Conservation (phyloP, 768 basidiomycete species). For the Termitomyces eurrhizus region DNA sequence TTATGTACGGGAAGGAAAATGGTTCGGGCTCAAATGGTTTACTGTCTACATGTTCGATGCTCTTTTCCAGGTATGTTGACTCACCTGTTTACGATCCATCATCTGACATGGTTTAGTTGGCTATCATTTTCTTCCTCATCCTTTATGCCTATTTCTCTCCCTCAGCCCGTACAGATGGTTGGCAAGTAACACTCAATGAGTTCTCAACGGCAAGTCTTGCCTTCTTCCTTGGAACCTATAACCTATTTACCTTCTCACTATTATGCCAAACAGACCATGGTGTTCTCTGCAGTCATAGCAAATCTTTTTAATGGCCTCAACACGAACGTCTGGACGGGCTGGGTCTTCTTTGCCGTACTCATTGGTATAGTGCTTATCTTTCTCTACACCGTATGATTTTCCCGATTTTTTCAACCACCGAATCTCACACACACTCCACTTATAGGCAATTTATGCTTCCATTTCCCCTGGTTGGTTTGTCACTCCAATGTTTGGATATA, state of each 20-base stretch:
- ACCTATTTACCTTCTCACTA: constrained; percentile 3
- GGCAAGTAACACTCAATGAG: constrained; percentile 67
- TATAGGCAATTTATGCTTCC: constrained; percentile 81
- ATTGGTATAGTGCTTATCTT: constrained; percentile 77
- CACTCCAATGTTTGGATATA: constrained; percentile 73
- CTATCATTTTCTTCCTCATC: constrained; percentile 86
- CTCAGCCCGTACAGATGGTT: constrained; percentile 78
- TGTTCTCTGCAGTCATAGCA: constrained; percentile 72
- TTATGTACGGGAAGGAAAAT: constrained; percentile 75
- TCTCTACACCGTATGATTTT: constrained; percentile 66
- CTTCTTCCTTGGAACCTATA: not conserved
- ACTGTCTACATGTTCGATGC: constrained; percentile 85
- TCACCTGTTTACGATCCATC: not conserved
- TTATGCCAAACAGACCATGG: constrained; percentile 62
- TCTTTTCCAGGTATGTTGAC: constrained; percentile 62
- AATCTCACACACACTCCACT: not conserved
- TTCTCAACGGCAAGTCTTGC: constrained; percentile 65
- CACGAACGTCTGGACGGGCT: constrained; percentile 86
- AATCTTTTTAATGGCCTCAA: constrained; percentile 90
- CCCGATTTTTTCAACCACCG: not conserved
- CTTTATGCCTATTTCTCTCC: constrained; percentile 74
- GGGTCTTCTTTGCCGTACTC: constrained; percentile 86
- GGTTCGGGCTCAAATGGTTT: constrained; percentile 81
- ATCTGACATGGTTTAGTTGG: constrained; percentile 53
- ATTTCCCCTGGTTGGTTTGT: constrained; percentile 77